Conservation (phyloP, 257 asterid species). For the Primulina huaijiensis region DNA sequence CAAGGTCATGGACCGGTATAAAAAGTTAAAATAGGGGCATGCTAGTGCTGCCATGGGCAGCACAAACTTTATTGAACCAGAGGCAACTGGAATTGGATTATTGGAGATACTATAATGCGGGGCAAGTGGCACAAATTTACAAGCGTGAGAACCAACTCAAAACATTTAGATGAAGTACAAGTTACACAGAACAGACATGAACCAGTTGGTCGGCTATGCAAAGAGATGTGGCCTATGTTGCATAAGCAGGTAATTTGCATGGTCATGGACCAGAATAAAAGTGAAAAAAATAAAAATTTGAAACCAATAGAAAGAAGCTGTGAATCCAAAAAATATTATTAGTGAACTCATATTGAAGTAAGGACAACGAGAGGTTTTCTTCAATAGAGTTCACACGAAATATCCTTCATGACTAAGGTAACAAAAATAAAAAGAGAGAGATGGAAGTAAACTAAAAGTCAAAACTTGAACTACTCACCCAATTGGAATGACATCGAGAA, state of each 20-base stretch:
- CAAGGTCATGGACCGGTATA: not conserved
- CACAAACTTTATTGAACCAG: slow-evolving; percentile 61
- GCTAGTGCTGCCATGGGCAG: slow-evolving; percentile 72
- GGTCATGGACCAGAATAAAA: no score
- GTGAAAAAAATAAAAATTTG: no score
- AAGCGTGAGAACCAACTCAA: slow-evolving; percentile 82
- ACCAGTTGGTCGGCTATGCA: slow-evolving; percentile 83
- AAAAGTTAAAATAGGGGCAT: slow-evolving; percentile 43
- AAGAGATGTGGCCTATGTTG: slow-evolving; percentile 61
- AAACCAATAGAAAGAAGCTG: no score
- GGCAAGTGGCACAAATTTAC: slow-evolving; percentile 92
- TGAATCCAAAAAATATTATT: no score
- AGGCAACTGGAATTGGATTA: slow-evolving; percentile 27
- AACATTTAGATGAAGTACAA: slow-evolving; percentile 73
- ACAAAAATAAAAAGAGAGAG: not conserved
- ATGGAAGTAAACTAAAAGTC: not conserved
- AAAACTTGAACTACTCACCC: not conserved
- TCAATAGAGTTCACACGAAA: not conserved
- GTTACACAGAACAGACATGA: slow-evolving; percentile 86
- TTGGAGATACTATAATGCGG: slow-evolving; percentile 54
- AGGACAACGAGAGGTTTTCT: not conserved
- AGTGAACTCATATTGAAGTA: not conserved
- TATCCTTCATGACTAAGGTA: not conserved
- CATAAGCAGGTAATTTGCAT: no score
- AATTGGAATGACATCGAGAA: not conserved